Evolutionary conservation across 140 eudicot genomes (phyloP).

Genomic region (Bidens hawaiensis): DNA sequence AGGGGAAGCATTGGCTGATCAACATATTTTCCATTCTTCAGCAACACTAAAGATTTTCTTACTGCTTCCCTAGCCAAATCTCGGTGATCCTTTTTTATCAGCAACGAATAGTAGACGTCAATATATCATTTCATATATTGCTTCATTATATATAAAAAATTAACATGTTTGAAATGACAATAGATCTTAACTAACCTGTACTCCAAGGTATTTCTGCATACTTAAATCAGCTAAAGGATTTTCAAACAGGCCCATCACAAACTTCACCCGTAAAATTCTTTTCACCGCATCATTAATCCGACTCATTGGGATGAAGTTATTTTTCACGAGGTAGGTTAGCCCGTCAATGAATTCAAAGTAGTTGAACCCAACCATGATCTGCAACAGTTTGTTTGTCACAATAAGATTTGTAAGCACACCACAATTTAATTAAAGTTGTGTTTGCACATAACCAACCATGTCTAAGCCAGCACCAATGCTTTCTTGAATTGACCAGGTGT

Average conservation of each 20-base stretch:
- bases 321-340: constrained; percentile 31
- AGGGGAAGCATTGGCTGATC: constrained; percentile 38
- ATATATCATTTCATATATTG: background rate
- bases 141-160: too few relatives aligned
- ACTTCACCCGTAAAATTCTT: too few relatives aligned
- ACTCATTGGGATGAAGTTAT: constrained; percentile 34
- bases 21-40: constrained; percentile 27
- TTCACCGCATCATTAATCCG: constrained; percentile 45
- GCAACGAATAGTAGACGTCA: background rate
- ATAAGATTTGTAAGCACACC: background rate
- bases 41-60: too few relatives aligned
- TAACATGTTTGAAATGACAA: constrained; percentile 3
- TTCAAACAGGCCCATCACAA: too few relatives aligned
- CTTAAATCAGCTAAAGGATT: constrained; percentile 31
- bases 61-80: too few relatives aligned
- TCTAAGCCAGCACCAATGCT: constrained; percentile 43
- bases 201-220: constrained; percentile 36
- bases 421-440: background rate
- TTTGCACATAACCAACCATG: constrained; percentile 27
- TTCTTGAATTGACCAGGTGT: constrained; percentile 38
- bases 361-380: constrained; percentile 47
- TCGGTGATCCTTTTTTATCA: constrained; percentile 31
- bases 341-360: constrained; percentile 29
- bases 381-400: constrained; percentile 15
- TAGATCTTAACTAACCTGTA: constrained; percentile 19